Conservation (phyloP, 805 yeast species). For the Priceomyces haplophilus region DNA sequence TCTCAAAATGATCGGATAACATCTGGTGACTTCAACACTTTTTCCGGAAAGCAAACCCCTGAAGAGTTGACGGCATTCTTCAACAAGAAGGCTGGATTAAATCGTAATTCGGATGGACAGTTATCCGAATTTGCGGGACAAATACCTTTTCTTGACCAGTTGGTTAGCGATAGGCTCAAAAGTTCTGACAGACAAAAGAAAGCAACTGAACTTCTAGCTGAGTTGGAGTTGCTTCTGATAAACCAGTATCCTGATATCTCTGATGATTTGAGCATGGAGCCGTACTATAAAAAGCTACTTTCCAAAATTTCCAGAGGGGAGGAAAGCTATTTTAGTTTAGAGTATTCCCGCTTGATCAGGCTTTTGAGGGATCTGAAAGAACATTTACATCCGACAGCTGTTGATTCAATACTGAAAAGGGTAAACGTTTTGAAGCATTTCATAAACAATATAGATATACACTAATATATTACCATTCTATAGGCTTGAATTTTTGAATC, state of each 20-base stretch:
- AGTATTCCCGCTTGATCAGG: slow-evolving; percentile 43
- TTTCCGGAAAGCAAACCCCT: slow-evolving; percentile 22
- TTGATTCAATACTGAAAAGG: slow-evolving; percentile 52
- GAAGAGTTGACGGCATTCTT: slow-evolving; percentile 21
- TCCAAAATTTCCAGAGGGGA: slow-evolving; percentile 46
- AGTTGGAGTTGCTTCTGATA: slow-evolving; percentile 7
- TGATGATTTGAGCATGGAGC: slow-evolving; percentile 22
- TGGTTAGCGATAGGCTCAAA: slow-evolving; percentile 5
- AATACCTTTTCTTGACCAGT: slow-evolving; percentile 19
- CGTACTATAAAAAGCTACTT: slow-evolving; percentile 50
- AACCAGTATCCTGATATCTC: neutral
- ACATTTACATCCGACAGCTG: slow-evolving; percentile 36
- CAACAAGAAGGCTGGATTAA: slow-evolving; percentile 26
- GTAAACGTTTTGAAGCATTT: slow-evolving; percentile 43
- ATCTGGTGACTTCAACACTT: slow-evolving; percentile 23
- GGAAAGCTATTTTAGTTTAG: slow-evolving; percentile 40
- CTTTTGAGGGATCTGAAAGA: slow-evolving; percentile 36
- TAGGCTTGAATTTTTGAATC: slow-evolving; percentile 50
- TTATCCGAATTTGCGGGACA: slow-evolving; percentile 32
- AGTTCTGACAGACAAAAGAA: slow-evolving; percentile 1
- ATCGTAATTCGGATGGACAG: slow-evolving; percentile 31
- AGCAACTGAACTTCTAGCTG: slow-evolving; percentile 11
- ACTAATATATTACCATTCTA: slow-evolving; percentile 44
- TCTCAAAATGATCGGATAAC: slow-evolving; percentile 19
- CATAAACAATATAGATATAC: slow-evolving; percentile 5